Percentiles rank a stretch among this genome's conserved stretches.
Conservation (phyloP, 345 rosid species). For the Linum lewisii region DNA sequence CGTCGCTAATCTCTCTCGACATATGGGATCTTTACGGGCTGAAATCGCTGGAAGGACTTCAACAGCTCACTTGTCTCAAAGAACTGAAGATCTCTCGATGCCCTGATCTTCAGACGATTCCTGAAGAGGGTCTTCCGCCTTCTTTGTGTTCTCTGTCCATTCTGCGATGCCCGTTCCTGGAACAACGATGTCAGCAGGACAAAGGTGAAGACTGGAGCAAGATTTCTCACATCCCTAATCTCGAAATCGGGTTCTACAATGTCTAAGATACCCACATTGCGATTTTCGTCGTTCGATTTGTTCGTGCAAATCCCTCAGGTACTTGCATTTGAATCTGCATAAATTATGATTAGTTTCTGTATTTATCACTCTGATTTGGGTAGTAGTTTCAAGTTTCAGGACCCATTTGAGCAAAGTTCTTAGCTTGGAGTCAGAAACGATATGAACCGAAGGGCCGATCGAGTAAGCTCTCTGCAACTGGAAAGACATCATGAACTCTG, state of each 20-base stretch:
- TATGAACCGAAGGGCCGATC: too few species aligned
- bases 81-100: background rate
- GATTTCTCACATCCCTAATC: background rate
- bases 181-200: background rate
- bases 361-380: background rate
- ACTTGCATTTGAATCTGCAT: too few species aligned
- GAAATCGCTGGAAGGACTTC: constrained; percentile 1
- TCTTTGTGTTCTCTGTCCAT: background rate
- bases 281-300: background rate
- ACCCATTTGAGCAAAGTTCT: too few species aligned
- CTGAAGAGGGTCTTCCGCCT: background rate
- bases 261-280: background rate
- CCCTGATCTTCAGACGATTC: background rate
- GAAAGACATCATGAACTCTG: too few species aligned
- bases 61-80: background rate
- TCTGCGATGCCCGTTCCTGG: background rate
- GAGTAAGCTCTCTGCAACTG: too few species aligned
- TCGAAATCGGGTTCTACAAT: background rate
- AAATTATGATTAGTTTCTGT: too few species aligned
- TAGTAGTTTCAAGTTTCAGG: too few species aligned
- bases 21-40: background rate
- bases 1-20: background rate
- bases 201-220: background rate
- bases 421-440: too few species aligned
- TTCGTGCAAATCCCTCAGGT: background rate